These are phyloP conservation scores for Kwoniella sp. DNA, from an alignment of 768 basidiomycete genomes.

Conservation along the genomic window DNA sequence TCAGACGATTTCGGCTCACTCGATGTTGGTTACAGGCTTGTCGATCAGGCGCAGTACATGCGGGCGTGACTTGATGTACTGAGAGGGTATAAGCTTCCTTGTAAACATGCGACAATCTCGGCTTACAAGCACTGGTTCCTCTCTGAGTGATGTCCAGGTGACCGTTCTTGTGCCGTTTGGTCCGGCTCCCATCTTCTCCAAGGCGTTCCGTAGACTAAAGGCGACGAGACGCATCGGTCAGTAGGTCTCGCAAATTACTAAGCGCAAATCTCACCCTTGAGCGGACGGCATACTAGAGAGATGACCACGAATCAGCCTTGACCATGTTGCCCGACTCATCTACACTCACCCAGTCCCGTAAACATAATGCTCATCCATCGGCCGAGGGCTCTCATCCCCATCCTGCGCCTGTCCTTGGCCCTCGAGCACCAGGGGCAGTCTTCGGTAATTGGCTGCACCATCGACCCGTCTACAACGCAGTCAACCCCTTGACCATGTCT, in stretches of 20 bases:
- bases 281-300: conserved; percentile 90
- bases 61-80: conserved; percentile 55
- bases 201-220: conserved; percentile 67
- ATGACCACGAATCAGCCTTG: too few relatives aligned
- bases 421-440: conserved; percentile 59
- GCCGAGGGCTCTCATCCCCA: too few relatives aligned
- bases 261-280: conserved; percentile 61
- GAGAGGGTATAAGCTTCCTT: neutral
- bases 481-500: neutral
- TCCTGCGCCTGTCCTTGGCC: neutral
- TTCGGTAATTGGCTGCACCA: conserved; percentile 88
- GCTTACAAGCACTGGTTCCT: conserved; percentile 79
- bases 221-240: conserved; percentile 1
- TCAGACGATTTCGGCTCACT: conserved; percentile 58
- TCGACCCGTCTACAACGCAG: conserved; percentile 62
- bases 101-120: neutral
- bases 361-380: conserved; percentile 53
- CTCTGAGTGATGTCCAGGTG: conserved; percentile 91
- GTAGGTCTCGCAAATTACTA: neutral
- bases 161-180: conserved; percentile 70
- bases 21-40: conserved; percentile 86
- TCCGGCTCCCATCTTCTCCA: conserved; percentile 73
- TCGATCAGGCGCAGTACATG: conserved; percentile 86
- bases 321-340: too few relatives aligned
- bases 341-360: conserved; percentile 54